Percentiles rank a stretch among this genome's conserved stretches.
Conservation (phyloP, 176 grass and related monocot species). For the Juncus inflexus region DNA sequence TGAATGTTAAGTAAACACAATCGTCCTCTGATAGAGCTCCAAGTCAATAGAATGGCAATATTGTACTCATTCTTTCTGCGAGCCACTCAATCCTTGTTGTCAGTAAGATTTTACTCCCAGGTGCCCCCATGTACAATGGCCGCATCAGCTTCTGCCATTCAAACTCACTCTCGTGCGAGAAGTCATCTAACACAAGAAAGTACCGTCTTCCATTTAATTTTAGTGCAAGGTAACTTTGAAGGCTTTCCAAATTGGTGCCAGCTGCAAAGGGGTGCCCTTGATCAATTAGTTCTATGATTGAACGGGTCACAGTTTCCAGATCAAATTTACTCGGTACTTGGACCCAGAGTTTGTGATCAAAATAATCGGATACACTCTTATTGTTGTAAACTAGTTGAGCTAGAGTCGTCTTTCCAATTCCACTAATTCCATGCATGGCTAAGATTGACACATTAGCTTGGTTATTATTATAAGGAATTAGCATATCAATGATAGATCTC, state of each 20-base stretch:
- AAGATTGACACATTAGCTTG: constrained; percentile 10
- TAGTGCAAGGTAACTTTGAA: constrained; percentile 6
- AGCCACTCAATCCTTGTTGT: constrained; percentile 31
- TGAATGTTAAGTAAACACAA: constrained; percentile 36
- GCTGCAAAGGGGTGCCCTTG: neutral
- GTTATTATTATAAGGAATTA: too few species aligned
- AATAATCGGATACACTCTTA: neutral
- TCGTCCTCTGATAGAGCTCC: neutral
- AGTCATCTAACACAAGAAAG: constrained; percentile 50
- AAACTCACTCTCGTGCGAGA: constrained; percentile 9
- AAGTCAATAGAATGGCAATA: constrained; percentile 15
- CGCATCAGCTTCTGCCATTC: constrained; percentile 31
- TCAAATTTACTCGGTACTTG: constrained; percentile 31
- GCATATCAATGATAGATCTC: too few species aligned
- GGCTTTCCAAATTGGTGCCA: constrained; percentile 7
- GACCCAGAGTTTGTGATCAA: constrained; percentile 38
- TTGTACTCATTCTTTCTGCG: constrained; percentile 1
- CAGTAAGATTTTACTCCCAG: constrained; percentile 44
- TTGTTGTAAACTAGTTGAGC: constrained; percentile 29
- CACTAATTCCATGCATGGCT: constrained; percentile 32
- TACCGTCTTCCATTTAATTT: constrained; percentile 29
- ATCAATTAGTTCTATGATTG: constrained; percentile 33
- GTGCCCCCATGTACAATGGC: constrained; percentile 16
- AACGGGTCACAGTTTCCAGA: constrained; percentile 10
- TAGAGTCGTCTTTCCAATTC: constrained; percentile 38